Base-by-base conservation (phyloP, 192 early-diverging fungal species). In the Podila epicladia region DNA sequence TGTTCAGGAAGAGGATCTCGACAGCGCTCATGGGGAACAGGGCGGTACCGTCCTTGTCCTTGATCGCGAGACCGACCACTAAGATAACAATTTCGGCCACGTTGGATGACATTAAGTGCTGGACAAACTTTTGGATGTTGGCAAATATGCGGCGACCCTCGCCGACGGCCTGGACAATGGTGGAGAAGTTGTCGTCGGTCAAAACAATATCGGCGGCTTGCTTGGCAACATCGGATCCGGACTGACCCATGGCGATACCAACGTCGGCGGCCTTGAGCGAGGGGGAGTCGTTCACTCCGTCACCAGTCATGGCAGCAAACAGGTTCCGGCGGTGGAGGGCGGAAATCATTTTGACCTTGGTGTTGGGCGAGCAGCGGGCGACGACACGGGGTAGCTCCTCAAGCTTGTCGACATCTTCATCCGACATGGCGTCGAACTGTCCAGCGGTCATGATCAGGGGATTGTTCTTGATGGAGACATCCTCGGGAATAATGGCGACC, bases 311-410 rank as follows among this genome's bases (percentile, higher is more conserved):
- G 41, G 90, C 93, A 22, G 91, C 90, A 71, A 92, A 89, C 53
- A 86, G 84, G 29, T 84, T 77, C 66, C 89, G 88, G 29, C 89
- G 84, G 79, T 98, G 96, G 63, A 98, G 84, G 1, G 96, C 94
- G 69, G 91, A 88, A 66, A 98, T 96, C 87, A 98, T 97, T 84
- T 98, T 98, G 71, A 97, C 90, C 80, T 98, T 98, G 79, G 95
- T 97, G 73, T 97, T 95, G 19, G 97, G 97, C 62, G 67, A 69
- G 85, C 96, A 96, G 59, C 97, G 92, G 2, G 97, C 97, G 89
- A 98, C 95, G 28, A 98, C 97, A 17, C 91, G 87, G n/a, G 97
- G 97, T 50, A 98, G 90, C 35, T 95, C 90, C 5, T 72, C 80
- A 26, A 96, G 82, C n/a, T 85, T 84, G 17, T 94, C 93, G 37